Evolutionary conservation across 768 basidiomycete genomes (phyloP).

Genomic region (Amanita pseudoporphyria): DNA sequence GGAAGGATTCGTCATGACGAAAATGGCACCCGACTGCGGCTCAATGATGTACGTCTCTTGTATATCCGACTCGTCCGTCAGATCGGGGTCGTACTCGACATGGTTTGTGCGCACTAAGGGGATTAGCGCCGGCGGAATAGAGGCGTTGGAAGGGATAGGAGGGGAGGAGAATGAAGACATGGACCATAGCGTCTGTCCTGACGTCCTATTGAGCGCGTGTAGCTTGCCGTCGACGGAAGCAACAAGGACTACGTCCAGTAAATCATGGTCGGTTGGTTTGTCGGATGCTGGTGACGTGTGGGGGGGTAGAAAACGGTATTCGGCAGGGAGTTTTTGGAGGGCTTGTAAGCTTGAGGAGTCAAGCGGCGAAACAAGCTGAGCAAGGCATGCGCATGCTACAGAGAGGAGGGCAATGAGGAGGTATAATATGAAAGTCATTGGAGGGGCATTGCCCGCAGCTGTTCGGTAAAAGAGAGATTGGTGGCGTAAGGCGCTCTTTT

Average conservation of each 20-base stretch:
- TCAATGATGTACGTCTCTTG: constrained; percentile 90
- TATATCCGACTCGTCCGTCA: constrained; percentile 37
- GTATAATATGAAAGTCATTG: constrained; percentile 25
- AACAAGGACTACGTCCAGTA: constrained; percentile 79
- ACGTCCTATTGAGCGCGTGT: constrained; percentile 85
- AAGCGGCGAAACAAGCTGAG: constrained; percentile 22
- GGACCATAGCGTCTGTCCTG: constrained; percentile 81
- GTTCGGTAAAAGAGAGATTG: neutral
- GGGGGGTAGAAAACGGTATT: constrained; percentile 14
- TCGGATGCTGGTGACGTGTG: constrained; percentile 12
- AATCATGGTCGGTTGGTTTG: constrained; percentile 38
- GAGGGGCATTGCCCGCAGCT: constrained; percentile 9
- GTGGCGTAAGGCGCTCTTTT: neutral
- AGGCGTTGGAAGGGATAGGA: constrained; percentile 19
- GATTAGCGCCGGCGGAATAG: constrained; percentile 45
- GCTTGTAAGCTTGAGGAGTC: constrained; percentile 14
- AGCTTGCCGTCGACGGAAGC: constrained; percentile 93
- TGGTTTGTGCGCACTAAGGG: constrained; percentile 72
- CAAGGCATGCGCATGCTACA: constrained; percentile 20
- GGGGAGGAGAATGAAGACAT: constrained; percentile 54
- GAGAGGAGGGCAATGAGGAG: constrained; percentile 17
- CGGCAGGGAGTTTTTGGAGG: constrained; percentile 18
- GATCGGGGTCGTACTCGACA: constrained; percentile 44
- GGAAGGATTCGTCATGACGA: constrained; percentile 63
- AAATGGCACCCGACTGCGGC: constrained; percentile 91